Base-by-base conservation (phyloP, 108 stramenopile species). In the Nitzschia sp. region DNA sequence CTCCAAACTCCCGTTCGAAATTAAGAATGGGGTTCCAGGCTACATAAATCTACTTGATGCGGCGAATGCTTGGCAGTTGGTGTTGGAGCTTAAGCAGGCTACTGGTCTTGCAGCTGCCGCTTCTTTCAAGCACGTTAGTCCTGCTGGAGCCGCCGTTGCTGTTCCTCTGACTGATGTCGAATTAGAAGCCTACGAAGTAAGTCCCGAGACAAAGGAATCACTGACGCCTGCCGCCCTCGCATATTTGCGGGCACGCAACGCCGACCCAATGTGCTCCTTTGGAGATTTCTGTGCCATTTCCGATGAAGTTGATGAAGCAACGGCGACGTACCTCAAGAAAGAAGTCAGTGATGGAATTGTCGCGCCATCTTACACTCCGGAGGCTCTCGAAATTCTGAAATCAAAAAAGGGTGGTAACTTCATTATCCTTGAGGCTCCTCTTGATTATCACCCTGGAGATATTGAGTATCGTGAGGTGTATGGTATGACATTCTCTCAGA, bases 11-110 rank as follows among this genome's bases (percentile, higher is more conserved):
- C 98, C 98, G 5, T 99, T 98, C 70, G 53, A 69, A 46, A 89
- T 98, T 26, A 67, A 92, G 38, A 92, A 96, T 66, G 98, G 98
- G 44, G 81, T 81, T 13, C 98, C 97, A 23, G 98, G 98, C 41
- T 99, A 99, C 85, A 98, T 98, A 75, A 99, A 99, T 73, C 83
- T 99, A 25, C 81, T 99, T 57, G 98, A 98, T 72, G 98, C 97
- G 46, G 86, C 88, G 50, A 99, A 99, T 80, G 97, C 97, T 34
- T 99, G 93, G 95, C 97, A 97, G 63, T 85, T 99, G 48, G 98
- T 99, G 34, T 46, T 73, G 70, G 98, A 99, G 83, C 81, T 98
- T 22, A 85, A 93, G 28, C 64, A 85, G 45, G 96, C 96, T 25
- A 93, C 96, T 44, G 95, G 92, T 28, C 79, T 96, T 58, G 86